Conservation (phyloP, 2,329 filamentous ascomycete species). For the Verticillium alfalfae region DNA sequence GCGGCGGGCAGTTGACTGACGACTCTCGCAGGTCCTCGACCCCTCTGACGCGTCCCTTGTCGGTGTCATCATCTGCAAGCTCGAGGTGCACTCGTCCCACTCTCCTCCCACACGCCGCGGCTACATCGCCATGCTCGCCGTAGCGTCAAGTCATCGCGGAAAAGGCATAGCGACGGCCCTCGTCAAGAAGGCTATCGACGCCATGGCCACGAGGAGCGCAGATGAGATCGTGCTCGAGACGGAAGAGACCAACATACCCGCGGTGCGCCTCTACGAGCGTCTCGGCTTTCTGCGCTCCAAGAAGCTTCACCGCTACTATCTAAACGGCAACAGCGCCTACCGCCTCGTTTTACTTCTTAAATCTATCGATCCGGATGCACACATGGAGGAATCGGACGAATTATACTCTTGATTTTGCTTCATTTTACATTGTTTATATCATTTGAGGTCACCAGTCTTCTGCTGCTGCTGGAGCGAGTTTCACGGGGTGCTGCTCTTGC, state of each 20-base stretch:
- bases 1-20: background rate
- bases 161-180: slow-evolving; percentile 83
- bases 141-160: slow-evolving; percentile 72
- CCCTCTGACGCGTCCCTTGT: slow-evolving; percentile 61
- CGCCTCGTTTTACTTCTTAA: slow-evolving; percentile 79
- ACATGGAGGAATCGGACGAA: slow-evolving; percentile 27
- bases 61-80: slow-evolving; percentile 90
- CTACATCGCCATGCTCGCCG: slow-evolving; percentile 99
- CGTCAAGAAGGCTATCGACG: slow-evolving; percentile 85
- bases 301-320: slow-evolving; percentile 87
- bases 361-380: slow-evolving; percentile 33
- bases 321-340: slow-evolving; percentile 95
- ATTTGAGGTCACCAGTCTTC: background rate
- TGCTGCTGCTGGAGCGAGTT: background rate
- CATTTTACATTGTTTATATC: background rate
- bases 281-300: slow-evolving; percentile 91
- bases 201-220: slow-evolving; percentile 77
- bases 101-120: slow-evolving; percentile 70
- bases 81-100: slow-evolving; percentile 83
- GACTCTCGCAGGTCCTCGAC: slow-evolving; percentile 46
- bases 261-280: slow-evolving; percentile 87
- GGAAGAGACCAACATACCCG: slow-evolving; percentile 84
- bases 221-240: slow-evolving; percentile 97
- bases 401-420: slow-evolving; percentile 8
- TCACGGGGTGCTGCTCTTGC: background rate